Evolutionary conservation across 352 stramenopile genomes (phyloP).

Genomic region (Phytopythium litorale): DNA sequence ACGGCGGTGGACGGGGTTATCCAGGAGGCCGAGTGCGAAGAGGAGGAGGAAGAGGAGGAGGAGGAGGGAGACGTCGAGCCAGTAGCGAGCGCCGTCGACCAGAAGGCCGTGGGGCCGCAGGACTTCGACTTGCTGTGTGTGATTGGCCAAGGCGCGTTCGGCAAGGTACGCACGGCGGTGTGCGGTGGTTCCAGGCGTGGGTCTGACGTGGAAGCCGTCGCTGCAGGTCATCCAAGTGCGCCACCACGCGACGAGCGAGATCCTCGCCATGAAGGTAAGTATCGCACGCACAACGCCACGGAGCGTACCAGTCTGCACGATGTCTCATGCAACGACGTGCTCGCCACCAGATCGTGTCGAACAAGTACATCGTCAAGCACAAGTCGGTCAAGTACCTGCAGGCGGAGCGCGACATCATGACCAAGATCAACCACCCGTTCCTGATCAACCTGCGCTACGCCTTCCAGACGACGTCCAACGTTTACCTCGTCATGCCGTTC

Average conservation of each 20-base stretch:
- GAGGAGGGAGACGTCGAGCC: not conserved
- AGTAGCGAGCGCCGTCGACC: not conserved
- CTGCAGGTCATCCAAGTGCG: conserved; percentile 79
- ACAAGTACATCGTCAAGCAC: conserved; percentile 85
- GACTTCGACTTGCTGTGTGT: conserved; percentile 84
- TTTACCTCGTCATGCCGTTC: conserved; percentile 84
- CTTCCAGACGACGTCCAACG: conserved; percentile 78
- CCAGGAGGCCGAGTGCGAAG: conserved; percentile 19
- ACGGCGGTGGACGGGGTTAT: conserved; percentile 7
- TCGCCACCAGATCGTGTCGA: conserved; percentile 63
- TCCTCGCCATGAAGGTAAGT: conserved; percentile 79
- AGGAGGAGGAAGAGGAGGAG: conserved; percentile 20
- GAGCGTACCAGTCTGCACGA: not conserved
- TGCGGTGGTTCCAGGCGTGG: not conserved
- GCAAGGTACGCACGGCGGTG: conserved; percentile 33
- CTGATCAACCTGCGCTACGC: conserved; percentile 75
- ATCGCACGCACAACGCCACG: not conserved
- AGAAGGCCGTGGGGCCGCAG: conserved; percentile 38
- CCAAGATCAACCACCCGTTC: conserved; percentile 85
- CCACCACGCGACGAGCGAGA: conserved; percentile 64
- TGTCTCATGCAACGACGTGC: not conserved
- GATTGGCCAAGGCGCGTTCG: conserved; percentile 80
- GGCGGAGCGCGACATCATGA: conserved; percentile 84
- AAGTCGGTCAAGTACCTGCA: conserved; percentile 78
- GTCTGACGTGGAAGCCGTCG: not conserved